These are phyloP conservation scores for Carex myosuroides DNA, from an alignment of 176 grass and related monocot species.

Conservation along the genomic window DNA sequence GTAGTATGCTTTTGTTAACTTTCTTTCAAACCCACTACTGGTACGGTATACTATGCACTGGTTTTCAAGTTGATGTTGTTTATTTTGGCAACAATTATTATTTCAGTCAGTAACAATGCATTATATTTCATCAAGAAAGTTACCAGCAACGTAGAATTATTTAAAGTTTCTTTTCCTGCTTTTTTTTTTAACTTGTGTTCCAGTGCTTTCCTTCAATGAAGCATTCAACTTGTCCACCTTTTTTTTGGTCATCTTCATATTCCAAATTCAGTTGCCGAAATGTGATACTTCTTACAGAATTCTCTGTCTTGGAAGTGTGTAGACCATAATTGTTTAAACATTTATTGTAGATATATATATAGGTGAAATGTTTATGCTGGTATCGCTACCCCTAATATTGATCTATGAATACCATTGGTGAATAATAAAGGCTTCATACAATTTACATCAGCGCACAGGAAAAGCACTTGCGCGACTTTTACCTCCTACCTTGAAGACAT, in stretches of 20 bases:
- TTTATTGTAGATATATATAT: background rate
- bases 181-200: background rate
- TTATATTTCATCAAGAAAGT: background rate
- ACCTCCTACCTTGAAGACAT: background rate
- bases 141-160: background rate
- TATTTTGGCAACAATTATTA: too few species aligned
- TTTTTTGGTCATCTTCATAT: background rate
- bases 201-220: background rate
- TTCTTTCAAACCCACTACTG: background rate
- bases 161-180: background rate
- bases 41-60: too few species aligned
- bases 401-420: background rate
- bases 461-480: background rate
- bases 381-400: background rate
- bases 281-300: background rate
- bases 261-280: background rate
- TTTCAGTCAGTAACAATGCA: too few species aligned
- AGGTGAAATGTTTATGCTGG: background rate
- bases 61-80: too few species aligned
- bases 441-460: background rate
- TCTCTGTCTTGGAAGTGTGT: background rate
- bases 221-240: too few species aligned
- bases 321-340: background rate
- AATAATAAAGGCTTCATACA: background rate
- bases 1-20: constrained; percentile 34